Percentiles rank a stretch among this genome's conserved stretches.
Conservation (phyloP, 2,329 filamentous ascomycete genomes). For the Huntiella bhutanensis region DNA sequence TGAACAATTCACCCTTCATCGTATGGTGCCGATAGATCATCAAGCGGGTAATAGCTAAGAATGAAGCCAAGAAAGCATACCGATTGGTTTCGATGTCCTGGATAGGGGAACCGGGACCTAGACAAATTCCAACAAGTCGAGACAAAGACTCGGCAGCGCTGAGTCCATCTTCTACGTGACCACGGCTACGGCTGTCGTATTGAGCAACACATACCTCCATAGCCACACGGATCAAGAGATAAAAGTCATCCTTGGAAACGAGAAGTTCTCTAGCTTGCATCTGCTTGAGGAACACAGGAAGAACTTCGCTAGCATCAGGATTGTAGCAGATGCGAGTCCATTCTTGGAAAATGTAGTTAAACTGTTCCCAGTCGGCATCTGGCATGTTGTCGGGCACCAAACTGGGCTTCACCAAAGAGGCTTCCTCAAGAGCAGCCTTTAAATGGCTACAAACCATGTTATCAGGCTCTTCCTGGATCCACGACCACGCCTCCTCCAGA, state of each 20-base stretch:
- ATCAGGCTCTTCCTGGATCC: conserved; percentile 56
- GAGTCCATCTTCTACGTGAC: conserved; percentile 32
- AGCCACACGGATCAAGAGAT: conserved; percentile 60
- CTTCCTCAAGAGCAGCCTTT: conserved; percentile 38
- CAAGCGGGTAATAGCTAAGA: conserved; percentile 59
- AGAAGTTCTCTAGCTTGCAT: conserved; percentile 58
- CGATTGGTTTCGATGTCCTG: conserved; percentile 22
- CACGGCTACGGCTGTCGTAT: conserved; percentile 53
- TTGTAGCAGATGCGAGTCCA: conserved; percentile 75
- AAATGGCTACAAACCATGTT: conserved; percentile 49
- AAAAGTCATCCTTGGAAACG: conserved; percentile 54
- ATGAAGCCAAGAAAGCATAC: conserved; percentile 54
- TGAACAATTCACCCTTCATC: conserved; percentile 63
- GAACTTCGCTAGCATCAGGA: conserved; percentile 54
- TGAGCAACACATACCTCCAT: conserved; percentile 62
- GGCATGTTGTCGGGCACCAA: conserved; percentile 22
- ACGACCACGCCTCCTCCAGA: conserved; percentile 61
- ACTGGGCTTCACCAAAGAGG: conserved; percentile 21
- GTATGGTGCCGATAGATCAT: conserved; percentile 73
- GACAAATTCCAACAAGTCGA: conserved; percentile 57
- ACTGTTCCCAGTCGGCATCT: conserved; percentile 55
- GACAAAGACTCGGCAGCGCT: conserved; percentile 58
- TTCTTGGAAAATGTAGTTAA: conserved; percentile 91
- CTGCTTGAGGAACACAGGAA: conserved; percentile 65
- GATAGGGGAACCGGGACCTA: conserved; percentile 18